Base-by-base conservation (phyloP, 2,329 filamentous ascomycete genomes). In the Exophiala viscosa region DNA sequence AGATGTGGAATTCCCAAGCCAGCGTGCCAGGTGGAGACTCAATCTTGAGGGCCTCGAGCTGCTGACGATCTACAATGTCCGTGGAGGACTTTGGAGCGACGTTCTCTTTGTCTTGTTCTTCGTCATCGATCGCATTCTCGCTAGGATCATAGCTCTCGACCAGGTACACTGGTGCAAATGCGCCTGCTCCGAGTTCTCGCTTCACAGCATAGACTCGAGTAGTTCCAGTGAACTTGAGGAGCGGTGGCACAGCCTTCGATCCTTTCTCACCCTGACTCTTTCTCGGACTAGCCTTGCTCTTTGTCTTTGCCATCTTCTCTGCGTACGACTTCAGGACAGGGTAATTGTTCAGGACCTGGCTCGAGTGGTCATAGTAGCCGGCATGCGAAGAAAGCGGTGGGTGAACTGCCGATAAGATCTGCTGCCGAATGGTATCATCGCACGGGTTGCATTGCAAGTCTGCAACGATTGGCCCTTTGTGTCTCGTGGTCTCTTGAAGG, bases 111-210 rank as follows among this genome's bases (percentile, higher is more conserved):
- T 80, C 74, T 14, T 74, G 69, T 9, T 72, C 69, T 70, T 64
- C 65, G 13, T 72, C 69, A 8, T 73, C 67, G 23, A 73, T 70
- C 8, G 75, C 72, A 10, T 74, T 69, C 0, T 73, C 71, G 31
- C 13, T 38, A 0, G 73, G 72, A n/a, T 82, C 79, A 62, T 86
- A 86, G 61, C 79, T 82, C 65, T 96, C 89, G 6, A 91, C 86
- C 0, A 99, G 81, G 67, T 96, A 99, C 2, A 99, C 93, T 0
- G 93, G 92, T 0, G 92, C 93, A 70, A 95, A 99, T 1, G 93
- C 93, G 7, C 93, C 93, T 23, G 90, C 88, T 1, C 93, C 93
- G 10, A 99, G 82, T 67, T 97, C 90, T 45, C 86, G 83, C 65
- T 87, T 89, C 51, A 97, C 72, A 1, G 82, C 86, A 69, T 96